Percentiles rank a stretch among this genome's conserved stretches.
phyloP scores from a whole-genome alignment of 1,284 basidiomycete species.

The Sporisorium exsertum region DNA sequence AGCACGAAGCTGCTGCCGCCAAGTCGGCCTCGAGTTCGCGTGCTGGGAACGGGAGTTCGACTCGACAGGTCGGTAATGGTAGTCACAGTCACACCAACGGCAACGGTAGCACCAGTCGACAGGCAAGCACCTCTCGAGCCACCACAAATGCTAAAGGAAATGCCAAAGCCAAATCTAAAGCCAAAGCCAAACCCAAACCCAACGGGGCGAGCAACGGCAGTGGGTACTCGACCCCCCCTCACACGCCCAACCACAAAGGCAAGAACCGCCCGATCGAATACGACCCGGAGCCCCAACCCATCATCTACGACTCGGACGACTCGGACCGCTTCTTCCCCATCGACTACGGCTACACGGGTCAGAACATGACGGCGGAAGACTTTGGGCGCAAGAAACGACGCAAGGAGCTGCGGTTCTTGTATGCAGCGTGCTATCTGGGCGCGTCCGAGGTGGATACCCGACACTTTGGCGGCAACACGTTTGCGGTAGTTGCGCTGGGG shows the following conservation, averaged over 20 bases:
- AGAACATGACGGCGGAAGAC: slow-evolving; percentile 3
- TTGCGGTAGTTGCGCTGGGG: slow-evolving; percentile 34
- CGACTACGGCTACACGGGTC: background rate
- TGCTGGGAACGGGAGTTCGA: background rate
- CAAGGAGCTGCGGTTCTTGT: slow-evolving; percentile 31
- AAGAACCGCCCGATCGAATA: slow-evolving; percentile 20
- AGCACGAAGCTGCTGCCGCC: background rate
- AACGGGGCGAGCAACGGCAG: background rate
- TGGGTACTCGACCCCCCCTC: background rate
- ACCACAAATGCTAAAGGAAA: slow-evolving; percentile 1
- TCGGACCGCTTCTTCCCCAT: slow-evolving; percentile 4
- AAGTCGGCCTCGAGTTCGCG: background rate
- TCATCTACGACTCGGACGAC: slow-evolving; percentile 13
- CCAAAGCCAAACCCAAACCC: background rate
- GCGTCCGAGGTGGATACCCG: slow-evolving; percentile 18
- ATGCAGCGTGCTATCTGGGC: slow-evolving; percentile 29
- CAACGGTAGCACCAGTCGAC: background rate
- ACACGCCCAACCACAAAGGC: background rate
- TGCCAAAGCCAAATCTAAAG: slow-evolving; percentile 7
- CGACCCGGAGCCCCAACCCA: slow-evolving; percentile 7
- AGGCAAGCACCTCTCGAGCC: background rate
- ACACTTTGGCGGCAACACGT: slow-evolving; percentile 36
- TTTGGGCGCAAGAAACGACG: slow-evolving; percentile 1
- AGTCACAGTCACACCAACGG: background rate
- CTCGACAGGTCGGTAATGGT: background rate